Evolutionary conservation across 805 yeast species (phyloP), one percentile per base, ranked within the genome.

Genomic region (Metschnikowia chrysomelidarum): DNA sequence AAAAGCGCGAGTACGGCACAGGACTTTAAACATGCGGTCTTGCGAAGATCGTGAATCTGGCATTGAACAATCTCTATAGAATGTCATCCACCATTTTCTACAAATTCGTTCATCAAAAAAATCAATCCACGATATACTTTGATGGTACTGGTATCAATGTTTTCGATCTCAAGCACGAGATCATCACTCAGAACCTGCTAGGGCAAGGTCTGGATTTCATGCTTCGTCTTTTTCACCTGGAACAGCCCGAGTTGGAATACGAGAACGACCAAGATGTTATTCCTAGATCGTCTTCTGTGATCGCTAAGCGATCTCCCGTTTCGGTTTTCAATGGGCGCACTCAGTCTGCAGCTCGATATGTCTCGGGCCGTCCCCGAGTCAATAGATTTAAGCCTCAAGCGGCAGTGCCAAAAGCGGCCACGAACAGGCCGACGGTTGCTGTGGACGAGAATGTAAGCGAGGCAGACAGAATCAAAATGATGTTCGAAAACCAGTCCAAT

Each of bases 121-220:
- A 76, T 26, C 81, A 85, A 19, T 78, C 85, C 1, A 75, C 94
- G 27, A 77, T 93, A 18, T 73, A 81, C 30, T 93, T 93, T 55
- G 98, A 93, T 58, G 99, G 98, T 14, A 91, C 98, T 0, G 97
- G 98, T 19, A 78, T 93, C 26, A 87, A 95, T 2, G 95, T 89
- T 1, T 93, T 91, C 62, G 99, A 93, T 54, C 66, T 93, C 41
- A 93, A 93, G 61, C 80, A 91, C 43, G 98, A 93, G 49, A 87
- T 93, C 33, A 83, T 93, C 27, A 60, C 73, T 13, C 86, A 80
- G 24, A 91, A 89, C 59, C 84, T 79, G 49, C 68, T 93, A 11
- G 87, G 89, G 5, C 81, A 80, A 41, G 94, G 96, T 1, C 75
- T 81, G 2, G 96, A 87, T 54, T 88, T 89, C 51, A 93, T 87